Conservation (phyloP, 2,329 filamentous ascomycete species). For the Talaromyces islandicus region DNA sequence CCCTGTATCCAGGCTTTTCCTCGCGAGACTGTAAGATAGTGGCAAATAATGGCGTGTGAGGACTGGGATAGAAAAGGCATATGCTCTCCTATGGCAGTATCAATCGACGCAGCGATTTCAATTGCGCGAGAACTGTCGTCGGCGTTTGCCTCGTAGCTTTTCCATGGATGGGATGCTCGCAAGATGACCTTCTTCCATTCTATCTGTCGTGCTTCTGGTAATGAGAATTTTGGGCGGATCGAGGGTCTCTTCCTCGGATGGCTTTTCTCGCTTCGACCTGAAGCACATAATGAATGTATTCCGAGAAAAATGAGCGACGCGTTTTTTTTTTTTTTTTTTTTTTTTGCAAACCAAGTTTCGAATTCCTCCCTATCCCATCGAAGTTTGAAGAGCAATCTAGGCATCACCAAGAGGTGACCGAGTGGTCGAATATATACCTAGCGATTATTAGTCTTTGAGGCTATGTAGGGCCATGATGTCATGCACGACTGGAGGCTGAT, state of each 20-base stretch:
- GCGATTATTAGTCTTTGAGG: neutral
- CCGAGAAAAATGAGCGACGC: no score
- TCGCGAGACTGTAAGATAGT: no score
- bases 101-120: neutral
- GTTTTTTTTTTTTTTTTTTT: no score
- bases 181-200: neutral
- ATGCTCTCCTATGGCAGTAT: neutral
- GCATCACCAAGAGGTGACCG: neutral
- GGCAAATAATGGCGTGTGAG: no score
- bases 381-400: neutral
- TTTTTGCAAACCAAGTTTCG: neutral
- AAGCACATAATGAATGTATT: neutral
- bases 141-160: neutral
- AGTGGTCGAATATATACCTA: neutral
- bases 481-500: neutral
- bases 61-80: neutral
- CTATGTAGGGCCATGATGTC: neutral
- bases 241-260: neutral
- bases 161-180: neutral
- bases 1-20: no score
- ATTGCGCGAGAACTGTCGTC: neutral
- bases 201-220: neutral
- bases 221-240: neutral
- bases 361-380: neutral
- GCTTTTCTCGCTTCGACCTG: neutral